Percentiles rank a stretch among this genome's conserved stretches.
These are phyloP conservation scores for Hortiboletus rubellus DNA, from an alignment of 1,284 basidiomycete species.

Conservation along the genomic window DNA sequence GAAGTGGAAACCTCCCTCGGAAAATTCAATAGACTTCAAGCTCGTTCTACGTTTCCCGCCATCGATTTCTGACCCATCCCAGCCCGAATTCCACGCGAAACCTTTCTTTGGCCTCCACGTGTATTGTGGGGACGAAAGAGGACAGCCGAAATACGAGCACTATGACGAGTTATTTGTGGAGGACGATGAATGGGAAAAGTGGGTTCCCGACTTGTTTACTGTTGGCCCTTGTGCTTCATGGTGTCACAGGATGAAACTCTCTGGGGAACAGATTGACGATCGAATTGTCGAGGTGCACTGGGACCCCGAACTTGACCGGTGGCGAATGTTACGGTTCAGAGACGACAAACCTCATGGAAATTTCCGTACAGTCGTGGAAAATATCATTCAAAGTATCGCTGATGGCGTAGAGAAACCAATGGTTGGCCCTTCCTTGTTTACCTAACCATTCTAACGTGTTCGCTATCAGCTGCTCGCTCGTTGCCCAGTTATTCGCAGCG, in stretches of 20 bases:
- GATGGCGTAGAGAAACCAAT: constrained; percentile 88
- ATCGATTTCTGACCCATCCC: constrained; percentile 44
- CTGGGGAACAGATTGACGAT: constrained; percentile 89
- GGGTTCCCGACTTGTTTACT: constrained; percentile 33
- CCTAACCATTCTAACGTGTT: constrained; percentile 10
- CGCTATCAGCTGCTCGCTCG: constrained; percentile 60
- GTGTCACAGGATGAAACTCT: constrained; percentile 72
- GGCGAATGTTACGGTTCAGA: constrained; percentile 90
- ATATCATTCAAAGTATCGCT: constrained; percentile 83
- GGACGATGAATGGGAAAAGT: constrained; percentile 94
- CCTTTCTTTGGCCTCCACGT: constrained; percentile 85
- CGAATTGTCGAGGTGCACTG: constrained; percentile 93
- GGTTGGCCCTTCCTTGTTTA: constrained; percentile 46
- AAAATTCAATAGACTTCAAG: constrained; percentile 98
- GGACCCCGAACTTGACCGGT: constrained; percentile 66
- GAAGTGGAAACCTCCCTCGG: constrained; percentile 99
- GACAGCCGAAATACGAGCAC: constrained; percentile 67
- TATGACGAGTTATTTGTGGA: constrained; percentile 88
- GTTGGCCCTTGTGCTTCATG: constrained; percentile 8
- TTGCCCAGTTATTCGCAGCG: constrained; percentile 56
- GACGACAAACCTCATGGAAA: constrained; percentile 93
- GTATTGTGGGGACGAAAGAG: constrained; percentile 70
- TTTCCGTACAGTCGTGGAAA: constrained; percentile 78
- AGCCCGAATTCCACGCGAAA: constrained; percentile 83
- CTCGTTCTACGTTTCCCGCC: constrained; percentile 92